phyloP scores from a whole-genome alignment of 805 yeast species.

The Wickerhamiella kurtzmanii region DNA sequence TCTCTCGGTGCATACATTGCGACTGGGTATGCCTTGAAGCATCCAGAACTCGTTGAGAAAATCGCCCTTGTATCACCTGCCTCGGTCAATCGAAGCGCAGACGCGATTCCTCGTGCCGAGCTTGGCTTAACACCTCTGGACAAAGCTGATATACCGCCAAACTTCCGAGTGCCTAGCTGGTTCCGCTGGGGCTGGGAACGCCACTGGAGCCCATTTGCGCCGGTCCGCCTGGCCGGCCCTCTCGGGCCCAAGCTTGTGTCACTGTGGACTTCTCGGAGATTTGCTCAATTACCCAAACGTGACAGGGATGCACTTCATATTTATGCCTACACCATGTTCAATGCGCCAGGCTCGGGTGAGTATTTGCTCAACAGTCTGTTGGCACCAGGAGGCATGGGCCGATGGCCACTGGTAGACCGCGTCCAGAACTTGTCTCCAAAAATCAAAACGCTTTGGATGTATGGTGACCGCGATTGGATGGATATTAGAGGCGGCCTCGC shows the following conservation, averaged over 20 bases:
- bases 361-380: constrained; percentile 71
- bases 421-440: constrained; percentile 32
- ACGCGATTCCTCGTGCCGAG: constrained; percentile 20
- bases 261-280: constrained; percentile 79
- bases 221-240: constrained; percentile 67
- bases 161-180: constrained; percentile 35
- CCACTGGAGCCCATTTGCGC: constrained; percentile 71
- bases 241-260: constrained; percentile 75
- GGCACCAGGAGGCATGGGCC: constrained; percentile 84
- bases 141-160: constrained; percentile 5
- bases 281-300: constrained; percentile 38
- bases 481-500: constrained; percentile 30
- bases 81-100: constrained; percentile 46
- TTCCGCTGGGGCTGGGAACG: constrained; percentile 72
- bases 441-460: constrained; percentile 66
- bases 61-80: constrained; percentile 83
- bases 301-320: constrained; percentile 50
- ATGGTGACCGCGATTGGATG: constrained; percentile 73
- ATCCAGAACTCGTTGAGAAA: constrained; percentile 50
- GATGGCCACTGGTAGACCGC: constrained; percentile 51
- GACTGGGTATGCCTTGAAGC: constrained; percentile 48
- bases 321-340: constrained; percentile 75
- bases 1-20: constrained; percentile 86
- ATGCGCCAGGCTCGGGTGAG: constrained; percentile 83
- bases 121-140: constrained; percentile 8